Base-by-base conservation (phyloP, 2,329 filamentous ascomycete species). In the Scedosporium aurantiacum region DNA sequence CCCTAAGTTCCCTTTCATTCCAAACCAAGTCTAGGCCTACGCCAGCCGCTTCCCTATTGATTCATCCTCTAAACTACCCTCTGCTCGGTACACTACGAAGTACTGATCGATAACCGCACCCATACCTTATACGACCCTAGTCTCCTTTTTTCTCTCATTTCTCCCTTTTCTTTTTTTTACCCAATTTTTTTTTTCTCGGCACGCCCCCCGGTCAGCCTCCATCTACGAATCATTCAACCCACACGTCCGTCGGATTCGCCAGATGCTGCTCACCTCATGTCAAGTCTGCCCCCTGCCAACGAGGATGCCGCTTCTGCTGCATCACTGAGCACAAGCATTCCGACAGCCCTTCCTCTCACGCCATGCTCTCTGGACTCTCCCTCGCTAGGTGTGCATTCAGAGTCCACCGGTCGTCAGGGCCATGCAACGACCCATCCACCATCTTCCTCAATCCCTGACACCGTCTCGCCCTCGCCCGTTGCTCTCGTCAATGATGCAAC, bases 241-340 rank as follows among this genome's bases (percentile, higher is more conserved):
- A 60, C 58, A 41, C 58, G 28, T 60, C 43, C 41, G 32, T 23
- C 28, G 32, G 21, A 55, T 55, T 60, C 47, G 47, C 47, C 58
- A 55, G 47, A 55, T 54, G 47, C 25, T 57, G 54, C 58, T 55
- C 47, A 60, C 27, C 45, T 41, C 58, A 60, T 60, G 58, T 60
- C 58, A 54, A 47, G 28, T 28, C 43, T 47, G 28, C 25, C 58
- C 32, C 58, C 50, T 54, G 58, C 47, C 58, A 37, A 43, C 45
- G 45, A 60, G 25, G 32, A 50, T 41, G 41, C 58, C 43, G 47
- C 58, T n/a, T 21, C 58, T 60, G 27, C 58, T 32, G 58, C 58
- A 41, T 50, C 47, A 25, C 58, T 55, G 58, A 60, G 58, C 58
- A 10, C 45, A 32, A 55, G n/a, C 58, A 28, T 37, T 50, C 16